These are phyloP conservation scores for Cercospora sojina DNA, from an alignment of 2,329 filamentous ascomycete genomes.

Conservation along the genomic window DNA sequence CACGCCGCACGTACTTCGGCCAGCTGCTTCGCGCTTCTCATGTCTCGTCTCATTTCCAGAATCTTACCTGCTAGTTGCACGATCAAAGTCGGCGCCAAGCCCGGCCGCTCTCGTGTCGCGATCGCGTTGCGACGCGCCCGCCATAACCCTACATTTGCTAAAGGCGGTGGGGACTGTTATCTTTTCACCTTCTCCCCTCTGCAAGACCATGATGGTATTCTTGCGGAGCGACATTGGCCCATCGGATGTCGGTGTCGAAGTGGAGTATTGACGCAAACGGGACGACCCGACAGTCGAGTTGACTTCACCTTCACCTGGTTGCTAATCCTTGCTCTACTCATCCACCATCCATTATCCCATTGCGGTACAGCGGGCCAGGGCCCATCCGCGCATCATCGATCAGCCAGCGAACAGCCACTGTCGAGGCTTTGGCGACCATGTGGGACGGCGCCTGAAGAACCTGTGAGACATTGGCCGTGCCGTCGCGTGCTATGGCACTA, in stretches of 20 bases:
- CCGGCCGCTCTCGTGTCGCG: not conserved
- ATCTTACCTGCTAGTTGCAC: not conserved
- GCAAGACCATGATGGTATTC: not conserved
- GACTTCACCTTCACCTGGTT: constrained; percentile 1
- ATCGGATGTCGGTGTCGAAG: not conserved
- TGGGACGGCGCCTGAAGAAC: not conserved
- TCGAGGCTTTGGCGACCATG: not conserved
- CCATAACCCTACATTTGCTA: not conserved
- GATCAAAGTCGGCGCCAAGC: not conserved
- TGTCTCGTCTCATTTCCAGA: not conserved
- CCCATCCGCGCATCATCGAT: not conserved
- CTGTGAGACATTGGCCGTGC: constrained; percentile 4
- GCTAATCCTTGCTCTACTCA: not conserved
- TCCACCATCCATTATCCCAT: constrained; percentile 4
- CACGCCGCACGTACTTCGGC: not conserved
- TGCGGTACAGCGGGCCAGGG: not conserved
- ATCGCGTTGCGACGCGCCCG: not conserved
- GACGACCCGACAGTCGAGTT: not conserved
- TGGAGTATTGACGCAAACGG: not conserved
- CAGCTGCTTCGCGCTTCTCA: not conserved
- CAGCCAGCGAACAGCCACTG: not conserved
- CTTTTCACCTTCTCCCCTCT: not conserved
- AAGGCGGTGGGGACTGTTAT: not conserved
- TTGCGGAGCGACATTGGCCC: not conserved
- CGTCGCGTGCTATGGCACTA: constrained; percentile 5